Base-by-base conservation (phyloP, 352 stramenopile genomes). In the Phytophthora kernoviae region DNA sequence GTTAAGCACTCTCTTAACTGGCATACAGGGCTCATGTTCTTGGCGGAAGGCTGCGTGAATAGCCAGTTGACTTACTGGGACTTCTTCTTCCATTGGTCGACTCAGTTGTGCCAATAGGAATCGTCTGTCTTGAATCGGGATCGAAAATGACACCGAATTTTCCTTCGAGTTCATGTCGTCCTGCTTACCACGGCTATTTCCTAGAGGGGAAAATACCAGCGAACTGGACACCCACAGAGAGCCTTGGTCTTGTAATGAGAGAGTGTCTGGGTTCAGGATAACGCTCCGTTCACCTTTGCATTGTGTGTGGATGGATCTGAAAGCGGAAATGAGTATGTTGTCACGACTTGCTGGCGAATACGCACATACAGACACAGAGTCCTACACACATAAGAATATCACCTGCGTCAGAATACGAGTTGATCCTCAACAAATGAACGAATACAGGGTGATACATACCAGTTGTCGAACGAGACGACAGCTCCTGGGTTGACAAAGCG, bases 41-140 rank as follows among this genome's bases (percentile, higher is more conserved):
- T 82, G 73, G 22, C 70, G 70, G 24, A 82, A 82, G 15, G 53
- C 60, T 39, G 70, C 50, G 33, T 68, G 58, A 24, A 82, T 65
- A 3, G 60, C 64, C 68, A 70, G 48, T 65, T 78, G 62, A 45
- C 66, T 78, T 17, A 57, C 62, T 26, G 59, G 50, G 5, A 57
- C 65, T 15, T 76, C 60, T 51, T 68, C 68, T 24, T 65, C 51
- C 20, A 83, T 33, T 22, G 70, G 56, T 40, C 62, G 54, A 32
- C 71, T 72, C 17, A 83, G 51, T 15, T 81, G 74, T 59, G 65
- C 61, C 1, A 83, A 37, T 8, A 79, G 27, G 39, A 79, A 68
- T 7, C 46, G 53, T 56, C 58, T 62, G 34, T 73, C 54, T 50
- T 65, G 54, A 45, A 79, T 26, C 5, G 74, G 68, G 11, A 83